Evolutionary conservation across 441 rosid species (phyloP), one percentile per base, ranked within the genome.

Genomic region (Geranium incanum): DNA sequence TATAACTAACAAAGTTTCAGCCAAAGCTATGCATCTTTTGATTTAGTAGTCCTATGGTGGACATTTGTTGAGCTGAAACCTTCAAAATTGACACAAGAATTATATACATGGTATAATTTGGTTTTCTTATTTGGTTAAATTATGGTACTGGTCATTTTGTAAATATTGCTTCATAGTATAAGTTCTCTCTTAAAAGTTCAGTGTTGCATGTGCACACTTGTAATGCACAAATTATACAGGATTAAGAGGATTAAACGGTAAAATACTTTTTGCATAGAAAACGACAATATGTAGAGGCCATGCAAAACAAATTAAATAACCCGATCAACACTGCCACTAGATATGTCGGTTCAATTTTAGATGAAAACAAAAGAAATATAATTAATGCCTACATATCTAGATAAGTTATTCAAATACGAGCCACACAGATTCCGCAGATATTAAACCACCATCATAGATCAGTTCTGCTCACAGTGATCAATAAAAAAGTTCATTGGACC

Each of bases 51-150:
- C 65, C 8, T 16, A 57, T 57, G 63, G 63, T 18, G 63, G 63
- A 57, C 65, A 7, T 21, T 60, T 60, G 33, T 60, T 45, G 65
- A 19, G 28, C 65, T 60, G 65, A 60, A 60, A 60, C 28, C 64
- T 18, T 59, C 21, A 59, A 59, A 59, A 21, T 21, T 59, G 64
- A 5, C 23, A 15, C 21, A 50, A 50, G 15, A 12, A 50, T 50
- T 50, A 16, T 57, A 57, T 57, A 19, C 13, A 18, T 23, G 28
- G 36, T 3, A 60, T 60, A 1, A 9, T 60, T 60, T 19, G 2
- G 21, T 7, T 60, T 19, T 60, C 28, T 50, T 18, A 59, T 59
- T 6, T 19, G 64, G 23, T 59, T 59, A 19, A 6, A 59, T 19
- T 57, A 19, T 18, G 19, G 1, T 60, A 23, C 21, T 12, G 21